phyloP scores from a whole-genome alignment of 441 rosid species.

The Oxalis stricta region DNA sequence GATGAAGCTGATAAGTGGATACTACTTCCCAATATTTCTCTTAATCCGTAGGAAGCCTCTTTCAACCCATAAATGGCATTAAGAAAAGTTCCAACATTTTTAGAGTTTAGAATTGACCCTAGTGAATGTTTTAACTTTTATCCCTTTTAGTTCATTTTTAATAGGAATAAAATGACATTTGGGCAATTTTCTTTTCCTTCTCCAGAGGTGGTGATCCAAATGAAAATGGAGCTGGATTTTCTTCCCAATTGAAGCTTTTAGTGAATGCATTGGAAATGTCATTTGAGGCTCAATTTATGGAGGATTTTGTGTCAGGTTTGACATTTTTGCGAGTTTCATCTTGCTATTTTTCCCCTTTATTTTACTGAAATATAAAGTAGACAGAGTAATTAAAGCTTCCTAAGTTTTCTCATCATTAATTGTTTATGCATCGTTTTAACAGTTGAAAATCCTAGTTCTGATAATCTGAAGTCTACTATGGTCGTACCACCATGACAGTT shows the following conservation, averaged over 20 bases:
- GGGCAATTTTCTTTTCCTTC: constrained; percentile 6
- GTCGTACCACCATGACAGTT: constrained; percentile 74
- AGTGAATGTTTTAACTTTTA: constrained; percentile 4
- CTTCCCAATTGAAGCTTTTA: constrained; percentile 74
- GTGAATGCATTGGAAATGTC: constrained; percentile 65
- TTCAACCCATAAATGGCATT: not conserved
- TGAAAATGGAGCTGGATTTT: constrained; percentile 57
- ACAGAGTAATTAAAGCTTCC: too few relatives aligned
- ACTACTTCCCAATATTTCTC: constrained; percentile 49
- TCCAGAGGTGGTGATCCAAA: constrained; percentile 41
- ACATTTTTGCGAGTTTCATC: constrained; percentile 9
- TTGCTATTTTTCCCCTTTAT: constrained; percentile 2
- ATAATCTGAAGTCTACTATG: constrained; percentile 57
- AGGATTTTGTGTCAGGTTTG: constrained; percentile 92
- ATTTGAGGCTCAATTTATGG: constrained; percentile 76
- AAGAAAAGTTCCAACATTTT: not conserved
- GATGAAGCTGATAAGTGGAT: constrained; percentile 91
- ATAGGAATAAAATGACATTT: constrained; percentile 6
- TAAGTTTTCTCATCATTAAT: constrained; percentile 3
- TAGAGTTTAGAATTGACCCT: not conserved
- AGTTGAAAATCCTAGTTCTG: constrained; percentile 67
- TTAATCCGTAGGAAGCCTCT: constrained; percentile 47
- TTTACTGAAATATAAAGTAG: too few relatives aligned
- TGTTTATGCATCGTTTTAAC: constrained; percentile 13
- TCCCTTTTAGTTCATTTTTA: constrained; percentile 8